Percentiles rank a stretch among this genome's conserved stretches.
These are phyloP conservation scores for Amaranthus cruentus DNA, from an alignment of 148 eudicot genomes.

Conservation along the genomic window DNA sequence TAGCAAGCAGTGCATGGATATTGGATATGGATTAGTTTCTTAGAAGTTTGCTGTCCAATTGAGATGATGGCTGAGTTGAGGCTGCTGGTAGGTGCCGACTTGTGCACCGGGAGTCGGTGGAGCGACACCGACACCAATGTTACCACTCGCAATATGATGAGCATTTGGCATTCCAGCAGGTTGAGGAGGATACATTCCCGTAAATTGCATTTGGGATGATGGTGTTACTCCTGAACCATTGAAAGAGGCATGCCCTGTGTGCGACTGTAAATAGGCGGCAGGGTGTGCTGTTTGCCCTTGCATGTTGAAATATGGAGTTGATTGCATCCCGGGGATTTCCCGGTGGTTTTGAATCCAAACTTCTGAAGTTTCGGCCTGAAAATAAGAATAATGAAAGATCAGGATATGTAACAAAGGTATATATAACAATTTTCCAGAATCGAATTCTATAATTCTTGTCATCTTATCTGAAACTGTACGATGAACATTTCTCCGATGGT, in stretches of 20 bases:
- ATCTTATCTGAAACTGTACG: neutral
- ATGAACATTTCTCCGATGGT: neutral
- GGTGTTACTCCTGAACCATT: conserved; percentile 63
- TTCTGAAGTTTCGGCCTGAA: conserved; percentile 78
- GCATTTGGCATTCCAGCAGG: conserved; percentile 54
- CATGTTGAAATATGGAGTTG: conserved; percentile 69
- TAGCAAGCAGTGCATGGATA: conserved; percentile 3
- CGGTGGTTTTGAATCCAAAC: conserved; percentile 71
- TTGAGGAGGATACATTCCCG: conserved; percentile 71
- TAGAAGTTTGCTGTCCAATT: conserved; percentile 74
- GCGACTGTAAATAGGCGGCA: conserved; percentile 72
- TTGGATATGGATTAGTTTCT: conserved; percentile 18
- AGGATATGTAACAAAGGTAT: neutral
- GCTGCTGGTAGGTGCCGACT: conserved; percentile 63
- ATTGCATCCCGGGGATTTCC: conserved; percentile 62
- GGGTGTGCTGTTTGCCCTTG: conserved; percentile 69
- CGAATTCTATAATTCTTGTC: neutral
- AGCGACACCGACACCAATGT: conserved; percentile 55
- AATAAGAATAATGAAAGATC: neutral
- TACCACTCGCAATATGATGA: conserved; percentile 62
- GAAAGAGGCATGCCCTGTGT: conserved; percentile 57
- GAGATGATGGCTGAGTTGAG: conserved; percentile 71
- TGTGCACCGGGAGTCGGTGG: conserved; percentile 58
- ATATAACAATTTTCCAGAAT: neutral
- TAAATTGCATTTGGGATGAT: conserved; percentile 80